Evolutionary conservation across 176 grass and related monocot species (phyloP).

Genomic region (Pontederia crassipes): DNA sequence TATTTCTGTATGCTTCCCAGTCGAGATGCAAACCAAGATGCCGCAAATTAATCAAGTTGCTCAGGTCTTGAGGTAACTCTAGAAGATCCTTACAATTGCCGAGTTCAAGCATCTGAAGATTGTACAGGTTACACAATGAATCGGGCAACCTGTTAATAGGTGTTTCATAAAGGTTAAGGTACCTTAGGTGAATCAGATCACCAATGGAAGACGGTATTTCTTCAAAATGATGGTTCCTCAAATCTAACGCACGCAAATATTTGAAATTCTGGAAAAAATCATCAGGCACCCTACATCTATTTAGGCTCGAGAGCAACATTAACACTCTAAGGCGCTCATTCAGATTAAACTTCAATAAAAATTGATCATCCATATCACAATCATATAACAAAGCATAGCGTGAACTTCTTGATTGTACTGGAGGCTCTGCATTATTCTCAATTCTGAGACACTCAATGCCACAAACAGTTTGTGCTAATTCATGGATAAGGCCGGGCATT

Average conservation of each 20-base stretch:
- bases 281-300: background rate
- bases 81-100: slow-evolving; percentile 22
- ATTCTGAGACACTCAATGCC: slow-evolving; percentile 18
- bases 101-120: slow-evolving; percentile 23
- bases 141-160: slow-evolving; percentile 23
- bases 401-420: background rate
- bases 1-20: slow-evolving; percentile 4
- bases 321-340: slow-evolving; percentile 15
- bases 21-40: slow-evolving; percentile 30
- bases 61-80: slow-evolving; percentile 17
- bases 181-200: slow-evolving; percentile 29
- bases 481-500: slow-evolving; percentile 35
- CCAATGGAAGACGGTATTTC: slow-evolving; percentile 17
- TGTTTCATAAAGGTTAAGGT: slow-evolving; percentile 25
- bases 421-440: background rate
- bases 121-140: slow-evolving; percentile 25
- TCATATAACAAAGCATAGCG: slow-evolving; percentile 24
- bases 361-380: background rate
- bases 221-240: slow-evolving; percentile 19
- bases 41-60: slow-evolving; percentile 14
- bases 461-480: slow-evolving; percentile 23
- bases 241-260: slow-evolving; percentile 23
- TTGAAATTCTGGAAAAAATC: slow-evolving; percentile 15
- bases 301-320: background rate
- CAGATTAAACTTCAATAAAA: slow-evolving; percentile 1